Conservation (phyloP, 768 basidiomycete genomes). For the Termitomyces sp. region DNA sequence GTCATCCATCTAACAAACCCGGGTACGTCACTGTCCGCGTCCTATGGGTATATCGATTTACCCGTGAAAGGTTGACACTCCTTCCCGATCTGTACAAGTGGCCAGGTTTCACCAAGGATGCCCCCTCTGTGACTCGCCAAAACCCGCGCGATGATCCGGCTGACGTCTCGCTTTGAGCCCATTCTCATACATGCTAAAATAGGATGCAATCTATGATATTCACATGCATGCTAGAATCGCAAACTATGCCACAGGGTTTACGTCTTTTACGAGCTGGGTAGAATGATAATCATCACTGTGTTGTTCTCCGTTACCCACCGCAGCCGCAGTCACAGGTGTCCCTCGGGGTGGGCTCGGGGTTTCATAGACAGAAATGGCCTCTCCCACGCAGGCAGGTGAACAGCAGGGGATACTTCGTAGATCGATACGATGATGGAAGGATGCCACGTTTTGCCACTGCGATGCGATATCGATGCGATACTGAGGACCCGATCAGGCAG, state of each 20-base stretch:
- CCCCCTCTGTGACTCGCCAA: slow-evolving; percentile 3
- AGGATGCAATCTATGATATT: neutral
- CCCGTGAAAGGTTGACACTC: neutral
- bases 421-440: neutral
- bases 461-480: slow-evolving; percentile 2
- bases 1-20: neutral
- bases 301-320: neutral
- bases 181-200: neutral
- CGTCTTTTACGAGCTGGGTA: neutral
- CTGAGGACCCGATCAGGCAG: neutral
- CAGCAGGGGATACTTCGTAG: neutral
- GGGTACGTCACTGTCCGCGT: neutral
- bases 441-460: neutral
- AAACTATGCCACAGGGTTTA: neutral
- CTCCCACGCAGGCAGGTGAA: neutral
- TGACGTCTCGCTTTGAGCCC: neutral
- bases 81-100: neutral
- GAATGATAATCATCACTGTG: neutral
- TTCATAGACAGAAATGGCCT: neutral
- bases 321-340: neutral
- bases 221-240: neutral
- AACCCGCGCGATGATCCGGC: slow-evolving; percentile 6
- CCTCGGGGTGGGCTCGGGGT: neutral
- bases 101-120: slow-evolving; percentile 3
- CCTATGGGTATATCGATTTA: neutral